A percentile compares a stretch with the other conserved stretches of the same genome.
Conservation (phyloP, 805 yeast genomes). For the Kregervanrija fluxuum region DNA sequence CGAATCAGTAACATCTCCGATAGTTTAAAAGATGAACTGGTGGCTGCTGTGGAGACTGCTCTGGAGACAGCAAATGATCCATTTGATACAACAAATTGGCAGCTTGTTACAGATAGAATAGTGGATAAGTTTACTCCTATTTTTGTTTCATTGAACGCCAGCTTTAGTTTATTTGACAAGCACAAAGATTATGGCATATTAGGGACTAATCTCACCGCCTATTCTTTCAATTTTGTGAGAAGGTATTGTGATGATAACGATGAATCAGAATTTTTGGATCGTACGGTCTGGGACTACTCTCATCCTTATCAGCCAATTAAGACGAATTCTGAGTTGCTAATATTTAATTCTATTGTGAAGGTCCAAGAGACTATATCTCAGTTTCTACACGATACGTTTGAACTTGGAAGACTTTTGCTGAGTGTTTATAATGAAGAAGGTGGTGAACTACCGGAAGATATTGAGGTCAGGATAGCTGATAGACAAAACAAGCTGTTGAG, state of each 20-base stretch:
- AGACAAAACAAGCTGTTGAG: conserved; percentile 4
- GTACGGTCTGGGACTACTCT: conserved; percentile 38
- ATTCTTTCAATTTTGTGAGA: conserved; percentile 38
- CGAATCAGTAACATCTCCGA: conserved; percentile 31
- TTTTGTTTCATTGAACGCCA: conserved; percentile 33
- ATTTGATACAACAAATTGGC: conserved; percentile 46
- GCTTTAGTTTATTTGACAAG: conserved; percentile 20
- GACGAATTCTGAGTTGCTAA: conserved; percentile 37
- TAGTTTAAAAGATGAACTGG: conserved; percentile 29
- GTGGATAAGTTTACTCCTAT: conserved; percentile 47
- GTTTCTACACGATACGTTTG: conserved; percentile 30
- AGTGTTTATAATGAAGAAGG: conserved; percentile 5
- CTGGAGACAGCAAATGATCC: conserved; percentile 31
- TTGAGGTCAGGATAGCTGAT: conserved; percentile 12
- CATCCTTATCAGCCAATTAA: conserved; percentile 33
- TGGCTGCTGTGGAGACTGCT: conserved; percentile 27
- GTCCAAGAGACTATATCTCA: conserved; percentile 34
- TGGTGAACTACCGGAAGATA: conserved; percentile 7
- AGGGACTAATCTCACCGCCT: conserved; percentile 30
- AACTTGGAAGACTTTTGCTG: conserved; percentile 23
- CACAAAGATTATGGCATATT: conserved; percentile 10
- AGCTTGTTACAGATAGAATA: conserved; percentile 39
- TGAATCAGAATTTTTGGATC: conserved; percentile 20
- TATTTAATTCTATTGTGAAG: conserved; percentile 40
- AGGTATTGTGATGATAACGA: conserved; percentile 30